Evolutionary conservation across 257 asterid species (phyloP).

Genomic region (Striga asiatica): DNA sequence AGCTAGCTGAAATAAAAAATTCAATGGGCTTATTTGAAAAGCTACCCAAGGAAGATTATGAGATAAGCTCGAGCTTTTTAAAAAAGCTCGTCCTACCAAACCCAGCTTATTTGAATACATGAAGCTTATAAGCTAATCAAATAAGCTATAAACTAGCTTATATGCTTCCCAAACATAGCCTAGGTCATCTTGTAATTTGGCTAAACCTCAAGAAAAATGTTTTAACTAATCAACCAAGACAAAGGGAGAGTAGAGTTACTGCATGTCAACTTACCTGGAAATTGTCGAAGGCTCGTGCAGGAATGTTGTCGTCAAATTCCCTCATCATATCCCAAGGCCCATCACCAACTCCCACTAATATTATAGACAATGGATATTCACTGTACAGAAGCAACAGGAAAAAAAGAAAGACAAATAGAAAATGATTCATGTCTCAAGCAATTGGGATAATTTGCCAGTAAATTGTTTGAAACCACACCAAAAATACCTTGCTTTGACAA

Average conservation of each 20-base stretch:
- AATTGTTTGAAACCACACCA: neutral
- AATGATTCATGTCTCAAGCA: neutral
- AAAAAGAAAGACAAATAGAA: neutral
- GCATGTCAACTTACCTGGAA: conserved; percentile 52
- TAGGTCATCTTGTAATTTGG: neutral
- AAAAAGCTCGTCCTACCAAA: too few species aligned
- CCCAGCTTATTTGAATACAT: too few species aligned
- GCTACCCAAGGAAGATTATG: too few species aligned
- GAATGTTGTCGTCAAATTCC: conserved; percentile 88
- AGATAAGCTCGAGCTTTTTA: too few species aligned
- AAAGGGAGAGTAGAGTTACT: neutral
- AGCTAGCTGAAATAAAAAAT: too few species aligned
- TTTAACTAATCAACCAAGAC: neutral
- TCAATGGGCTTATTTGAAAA: too few species aligned
- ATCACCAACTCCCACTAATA: conserved; percentile 89
- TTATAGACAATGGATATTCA: conserved; percentile 69
- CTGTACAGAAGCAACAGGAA: conserved; percentile 33
- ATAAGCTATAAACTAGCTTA: too few species aligned
- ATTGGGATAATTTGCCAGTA: neutral
- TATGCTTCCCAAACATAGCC: too few species aligned
- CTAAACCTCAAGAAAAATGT: neutral
- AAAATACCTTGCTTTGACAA: conserved; percentile 85
- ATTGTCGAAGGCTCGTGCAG: conserved; percentile 86
- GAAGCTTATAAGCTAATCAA: too few species aligned
- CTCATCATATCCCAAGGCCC: conserved; percentile 99